Evolutionary conservation across 1,139 yeast species (phyloP).

Genomic region (Sugiyamaella xylanicola): DNA sequence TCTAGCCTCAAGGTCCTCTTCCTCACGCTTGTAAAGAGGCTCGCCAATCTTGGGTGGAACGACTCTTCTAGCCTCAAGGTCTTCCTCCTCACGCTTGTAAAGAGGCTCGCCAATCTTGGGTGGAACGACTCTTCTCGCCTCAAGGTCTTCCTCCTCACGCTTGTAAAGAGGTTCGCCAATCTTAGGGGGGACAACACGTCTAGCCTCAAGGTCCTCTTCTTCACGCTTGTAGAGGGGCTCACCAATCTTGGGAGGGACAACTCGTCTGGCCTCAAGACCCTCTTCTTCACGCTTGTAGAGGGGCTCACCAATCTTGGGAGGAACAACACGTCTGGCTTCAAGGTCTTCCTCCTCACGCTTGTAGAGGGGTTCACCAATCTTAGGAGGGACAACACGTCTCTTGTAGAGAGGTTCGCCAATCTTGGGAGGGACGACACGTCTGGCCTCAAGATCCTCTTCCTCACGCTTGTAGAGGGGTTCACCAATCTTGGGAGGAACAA

Average conservation of each 20-base stretch:
- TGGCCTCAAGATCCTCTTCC: slow-evolving; percentile 21
- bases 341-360: slow-evolving; percentile 23
- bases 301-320: slow-evolving; percentile 24
- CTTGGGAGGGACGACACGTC: slow-evolving; percentile 2
- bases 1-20: slow-evolving; percentile 21
- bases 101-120: slow-evolving; percentile 25
- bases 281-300: slow-evolving; percentile 22
- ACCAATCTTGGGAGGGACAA: slow-evolving; percentile 15
- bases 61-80: slow-evolving; percentile 17
- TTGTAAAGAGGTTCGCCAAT: slow-evolving; percentile 21
- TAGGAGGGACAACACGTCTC: slow-evolving; percentile 14
- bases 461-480: slow-evolving; percentile 24
- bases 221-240: slow-evolving; percentile 18
- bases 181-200: slow-evolving; percentile 5
- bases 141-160: slow-evolving; percentile 22
- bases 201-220: slow-evolving; percentile 4
- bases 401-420: slow-evolving; percentile 3
- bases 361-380: slow-evolving; percentile 24
- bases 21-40: slow-evolving; percentile 19
- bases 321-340: slow-evolving; percentile 11
- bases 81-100: slow-evolving; percentile 23
- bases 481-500: slow-evolving; percentile 22
- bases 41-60: slow-evolving; percentile 19
- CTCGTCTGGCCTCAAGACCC: slow-evolving; percentile 15
- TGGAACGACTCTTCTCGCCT: slow-evolving; percentile 14